Base-by-base conservation (phyloP, 345 rosid genomes). In the Sapria himalayana region DNA sequence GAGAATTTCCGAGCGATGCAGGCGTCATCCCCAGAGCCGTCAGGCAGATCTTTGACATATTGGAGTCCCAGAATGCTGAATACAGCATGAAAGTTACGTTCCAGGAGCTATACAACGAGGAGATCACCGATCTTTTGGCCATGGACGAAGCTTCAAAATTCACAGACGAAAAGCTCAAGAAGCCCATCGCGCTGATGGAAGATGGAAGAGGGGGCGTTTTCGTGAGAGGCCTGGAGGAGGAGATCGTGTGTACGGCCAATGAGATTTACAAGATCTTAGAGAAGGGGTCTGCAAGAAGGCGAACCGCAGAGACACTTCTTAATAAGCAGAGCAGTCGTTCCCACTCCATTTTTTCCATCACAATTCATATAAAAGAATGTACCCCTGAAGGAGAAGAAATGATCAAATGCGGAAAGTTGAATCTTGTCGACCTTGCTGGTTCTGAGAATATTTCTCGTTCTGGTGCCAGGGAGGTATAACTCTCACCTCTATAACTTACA, bases 291-390 rank as follows among this genome's bases (percentile, higher is more conserved):
- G 92, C 93, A 0, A 89, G 76, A 51, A 76, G 98, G 56, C 98
- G 95, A 33, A 89, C 98, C 11, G 93, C 95, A 43, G 98, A 89
- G 72, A 89, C 98, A 56, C 91, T 82, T 59, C 81, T 89, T 49
- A 89, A 89, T 71, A 89, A 82, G 73, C 98, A 89, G 63, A 89
- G 95, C 52, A 82, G 95, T 65, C 95, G 98, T 38, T 89, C 98
- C 48, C 95, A 79, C 65, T 89, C 93, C 0, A 79, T 89, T 57
- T 89, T 82, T 62, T 89, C 95, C 15, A 82, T 89, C 44, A 89
- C 98, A 29, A 89, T 89, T 54, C 98, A 89, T 56, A 89, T 79
- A 11, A 82, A 82, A 57, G 98, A 89, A 57, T 72, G 71, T 46
- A 89, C 98, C 33, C 95, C 91, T 7, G 95, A 89, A 63, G 98